Evolutionary conservation across 2,329 filamentous ascomycete species (phyloP).

Genomic region (Sporothrix mexicana): DNA sequence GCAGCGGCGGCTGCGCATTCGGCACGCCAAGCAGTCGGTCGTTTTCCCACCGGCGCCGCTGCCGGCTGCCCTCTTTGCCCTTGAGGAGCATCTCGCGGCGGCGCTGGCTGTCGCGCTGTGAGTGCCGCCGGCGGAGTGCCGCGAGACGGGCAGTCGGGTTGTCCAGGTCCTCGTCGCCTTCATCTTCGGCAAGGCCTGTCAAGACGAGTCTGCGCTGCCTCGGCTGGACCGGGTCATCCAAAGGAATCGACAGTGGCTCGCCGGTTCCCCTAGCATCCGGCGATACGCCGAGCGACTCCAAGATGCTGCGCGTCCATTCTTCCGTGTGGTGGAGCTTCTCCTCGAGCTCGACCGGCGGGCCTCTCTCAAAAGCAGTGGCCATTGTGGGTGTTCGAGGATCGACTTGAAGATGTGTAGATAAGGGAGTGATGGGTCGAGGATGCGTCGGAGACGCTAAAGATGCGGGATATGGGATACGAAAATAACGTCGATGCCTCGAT

Average conservation of each 20-base stretch:
- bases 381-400: neutral
- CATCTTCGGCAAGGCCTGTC: constrained; percentile 39
- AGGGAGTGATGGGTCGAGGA: neutral
- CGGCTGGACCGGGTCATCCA: constrained; percentile 62
- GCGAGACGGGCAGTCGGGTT: neutral
- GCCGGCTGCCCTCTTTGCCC: constrained; percentile 87
- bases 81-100: constrained; percentile 78
- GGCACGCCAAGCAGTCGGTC: constrained; percentile 88
- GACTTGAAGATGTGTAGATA: neutral
- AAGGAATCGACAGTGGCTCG: constrained; percentile 72
- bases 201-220: constrained; percentile 15
- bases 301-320: constrained; percentile 67
- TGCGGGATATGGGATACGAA: neutral
- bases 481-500: neutral
- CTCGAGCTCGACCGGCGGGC: constrained; percentile 17
- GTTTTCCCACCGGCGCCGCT: constrained; percentile 93
- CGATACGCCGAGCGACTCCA: constrained; percentile 61
- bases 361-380: constrained; percentile 3
- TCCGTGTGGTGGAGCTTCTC: constrained; percentile 46
- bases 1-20: constrained; percentile 79
- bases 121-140: constrained; percentile 40
- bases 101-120: constrained; percentile 60
- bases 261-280: constrained; percentile 64
- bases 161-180: neutral
- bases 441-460: neutral